Percentiles rank a stretch among this genome's conserved stretches.
Conservation (phyloP, 2,329 filamentous ascomycete species). For the Colletotrichum godetiae region DNA sequence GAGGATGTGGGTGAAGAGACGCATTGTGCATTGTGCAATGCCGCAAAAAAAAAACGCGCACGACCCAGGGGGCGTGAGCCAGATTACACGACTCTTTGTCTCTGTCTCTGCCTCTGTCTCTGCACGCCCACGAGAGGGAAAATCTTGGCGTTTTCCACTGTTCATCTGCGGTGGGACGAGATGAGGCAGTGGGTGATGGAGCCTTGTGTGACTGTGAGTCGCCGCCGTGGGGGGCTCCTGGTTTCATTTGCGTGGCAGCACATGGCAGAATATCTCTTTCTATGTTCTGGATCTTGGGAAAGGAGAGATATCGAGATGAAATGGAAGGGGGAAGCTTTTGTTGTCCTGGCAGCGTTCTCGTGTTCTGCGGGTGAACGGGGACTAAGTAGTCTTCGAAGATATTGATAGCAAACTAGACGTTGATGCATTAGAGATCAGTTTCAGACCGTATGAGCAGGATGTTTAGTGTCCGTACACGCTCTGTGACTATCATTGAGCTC, state of each 20-base stretch:
- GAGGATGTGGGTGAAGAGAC: not conserved
- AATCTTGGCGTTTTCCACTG: not conserved
- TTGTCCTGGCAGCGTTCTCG: too few relatives aligned
- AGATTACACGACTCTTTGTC: not conserved
- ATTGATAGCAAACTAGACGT: too few relatives aligned
- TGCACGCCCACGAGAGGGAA: not conserved
- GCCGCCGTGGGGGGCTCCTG: not conserved
- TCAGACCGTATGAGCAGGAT: too few relatives aligned
- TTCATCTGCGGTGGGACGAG: not conserved
- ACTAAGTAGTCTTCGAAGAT: too few relatives aligned
- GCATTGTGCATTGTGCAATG: not conserved
- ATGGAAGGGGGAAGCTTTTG: not conserved
- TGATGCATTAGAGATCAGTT: too few relatives aligned
- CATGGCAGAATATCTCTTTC: not conserved
- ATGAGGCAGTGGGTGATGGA: not conserved
- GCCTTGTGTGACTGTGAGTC: not conserved
- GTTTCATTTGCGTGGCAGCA: not conserved
- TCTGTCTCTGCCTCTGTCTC: not conserved
- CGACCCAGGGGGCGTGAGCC: not conserved
- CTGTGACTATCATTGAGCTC: too few relatives aligned
- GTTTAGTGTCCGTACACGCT: too few relatives aligned
- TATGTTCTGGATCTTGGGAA: not conserved
- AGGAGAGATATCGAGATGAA: not conserved
- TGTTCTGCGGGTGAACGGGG: too few relatives aligned
- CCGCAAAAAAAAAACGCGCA: not conserved